These are phyloP conservation scores for Penicillium fimorum DNA, from an alignment of 495 filamentous ascomycete genomes.

Conservation along the genomic window DNA sequence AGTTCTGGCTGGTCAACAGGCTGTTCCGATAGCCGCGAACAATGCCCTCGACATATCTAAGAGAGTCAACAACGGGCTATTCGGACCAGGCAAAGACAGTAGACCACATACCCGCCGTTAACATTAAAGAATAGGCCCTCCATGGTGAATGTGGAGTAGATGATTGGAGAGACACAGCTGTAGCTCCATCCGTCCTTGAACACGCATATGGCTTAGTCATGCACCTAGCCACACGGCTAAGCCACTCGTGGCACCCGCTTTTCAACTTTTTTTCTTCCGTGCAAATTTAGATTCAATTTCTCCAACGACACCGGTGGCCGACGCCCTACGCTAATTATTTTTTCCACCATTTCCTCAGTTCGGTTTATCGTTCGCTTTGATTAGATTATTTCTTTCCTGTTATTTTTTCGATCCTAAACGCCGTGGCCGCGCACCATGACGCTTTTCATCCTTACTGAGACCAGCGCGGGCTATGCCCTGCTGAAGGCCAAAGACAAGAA, in stretches of 20 bases:
- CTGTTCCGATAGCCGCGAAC: slow-evolving; percentile 95
- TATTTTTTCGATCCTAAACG: slow-evolving; percentile 26
- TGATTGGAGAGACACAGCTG: slow-evolving; percentile 21
- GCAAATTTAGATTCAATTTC: slow-evolving; percentile 34
- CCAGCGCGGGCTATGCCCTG: slow-evolving; percentile 92
- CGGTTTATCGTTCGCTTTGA: slow-evolving; percentile 4
- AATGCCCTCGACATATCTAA: slow-evolving; percentile 92
- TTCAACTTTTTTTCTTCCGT: slow-evolving; percentile 35
- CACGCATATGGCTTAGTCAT: slow-evolving; percentile 23
- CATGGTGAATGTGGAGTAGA: slow-evolving; percentile 53
- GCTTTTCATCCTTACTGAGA: slow-evolving; percentile 85
- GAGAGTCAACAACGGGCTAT: slow-evolving; percentile 21
- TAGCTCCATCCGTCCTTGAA: slow-evolving; percentile 21
- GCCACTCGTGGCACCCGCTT: slow-evolving; percentile 25
- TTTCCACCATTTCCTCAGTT: slow-evolving; percentile 19
- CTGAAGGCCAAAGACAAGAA: slow-evolving; percentile 99
- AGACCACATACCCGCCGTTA: slow-evolving; percentile 71
- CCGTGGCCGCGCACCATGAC: slow-evolving; percentile 57
- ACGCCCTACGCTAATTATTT: slow-evolving; percentile 22
- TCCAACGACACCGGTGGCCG: slow-evolving; percentile 29
- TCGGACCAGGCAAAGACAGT: background rate
- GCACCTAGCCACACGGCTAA: slow-evolving; percentile 25
- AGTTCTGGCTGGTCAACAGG: slow-evolving; percentile 87
- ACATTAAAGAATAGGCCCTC: slow-evolving; percentile 97
- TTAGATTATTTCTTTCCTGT: slow-evolving; percentile 4